Conservation (phyloP, 179 eudicot genomes). For the Silene vulgaris region DNA sequence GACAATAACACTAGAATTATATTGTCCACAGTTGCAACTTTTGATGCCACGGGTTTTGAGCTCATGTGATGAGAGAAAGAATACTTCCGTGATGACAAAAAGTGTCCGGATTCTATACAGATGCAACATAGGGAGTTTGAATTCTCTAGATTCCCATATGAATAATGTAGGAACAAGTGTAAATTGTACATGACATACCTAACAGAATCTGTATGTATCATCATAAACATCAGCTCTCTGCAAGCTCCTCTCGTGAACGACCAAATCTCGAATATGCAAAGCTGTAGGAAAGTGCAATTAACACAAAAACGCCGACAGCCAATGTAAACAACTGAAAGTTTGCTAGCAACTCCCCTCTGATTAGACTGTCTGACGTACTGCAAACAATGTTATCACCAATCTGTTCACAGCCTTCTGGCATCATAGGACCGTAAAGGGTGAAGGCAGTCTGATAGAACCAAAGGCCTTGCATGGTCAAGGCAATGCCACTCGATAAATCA, state of each 20-base stretch:
- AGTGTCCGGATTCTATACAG: too few species aligned
- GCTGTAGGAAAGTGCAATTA: conserved; percentile 9
- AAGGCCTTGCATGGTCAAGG: conserved; percentile 18
- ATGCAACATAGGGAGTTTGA: background rate
- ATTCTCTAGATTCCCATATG: background rate
- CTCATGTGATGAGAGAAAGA: too few species aligned
- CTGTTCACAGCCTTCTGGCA: conserved; percentile 16
- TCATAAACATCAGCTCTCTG: conserved; percentile 9
- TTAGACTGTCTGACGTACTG: conserved; percentile 8
- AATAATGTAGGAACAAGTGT: conserved; percentile 8
- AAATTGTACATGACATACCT: background rate
- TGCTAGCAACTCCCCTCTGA: conserved; percentile 20
- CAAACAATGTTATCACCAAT: conserved; percentile 17
- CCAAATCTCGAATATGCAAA: conserved; percentile 14
- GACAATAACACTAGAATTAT: too few species aligned
- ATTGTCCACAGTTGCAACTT: too few species aligned
- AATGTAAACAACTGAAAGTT: conserved; percentile 18
- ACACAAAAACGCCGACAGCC: conserved; percentile 11
- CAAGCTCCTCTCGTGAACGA: conserved; percentile 12
- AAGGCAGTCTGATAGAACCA: conserved; percentile 22
- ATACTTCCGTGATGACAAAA: too few species aligned
- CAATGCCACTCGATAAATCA: conserved; percentile 19
- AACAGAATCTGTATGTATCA: background rate
- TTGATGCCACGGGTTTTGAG: too few species aligned
- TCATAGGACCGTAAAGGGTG: conserved; percentile 22